phyloP scores from a whole-genome alignment of 2,329 filamentous ascomycete genomes.

The Colletotrichum sojae region DNA sequence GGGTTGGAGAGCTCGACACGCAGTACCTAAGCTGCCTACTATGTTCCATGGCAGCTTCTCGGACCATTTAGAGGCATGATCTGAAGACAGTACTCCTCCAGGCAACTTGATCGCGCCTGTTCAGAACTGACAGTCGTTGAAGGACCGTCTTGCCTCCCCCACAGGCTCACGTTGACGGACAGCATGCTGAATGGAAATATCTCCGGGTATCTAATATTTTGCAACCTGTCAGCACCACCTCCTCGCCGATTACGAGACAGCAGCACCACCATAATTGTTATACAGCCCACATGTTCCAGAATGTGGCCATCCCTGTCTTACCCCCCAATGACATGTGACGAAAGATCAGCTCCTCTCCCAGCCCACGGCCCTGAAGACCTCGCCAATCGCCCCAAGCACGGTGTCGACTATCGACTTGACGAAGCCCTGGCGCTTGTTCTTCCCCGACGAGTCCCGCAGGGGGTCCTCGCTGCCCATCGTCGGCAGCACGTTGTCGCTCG shows the following conservation, averaged over 20 bases:
- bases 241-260: neutral
- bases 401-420: conserved; percentile 76
- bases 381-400: conserved; percentile 66
- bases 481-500: conserved; percentile 94
- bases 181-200: neutral
- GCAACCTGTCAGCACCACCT: neutral
- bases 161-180: neutral
- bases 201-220: conserved; percentile 29
- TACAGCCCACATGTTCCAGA: conserved; percentile 19
- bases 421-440: conserved; percentile 73
- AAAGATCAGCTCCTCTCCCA: conserved; percentile 39
- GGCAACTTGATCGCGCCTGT: too few species aligned
- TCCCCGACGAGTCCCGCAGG: conserved; percentile 60
- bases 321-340: neutral
- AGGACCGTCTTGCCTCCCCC: neutral
- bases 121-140: neutral
- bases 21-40: too few species aligned
- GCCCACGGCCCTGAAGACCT: conserved; percentile 49
- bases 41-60: too few species aligned
- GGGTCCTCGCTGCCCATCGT: conserved; percentile 86
- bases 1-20: too few species aligned
- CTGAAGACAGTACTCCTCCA: too few species aligned
- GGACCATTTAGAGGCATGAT: too few species aligned
- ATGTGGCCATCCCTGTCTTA: conserved; percentile 1
- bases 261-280: neutral